Evolutionary conservation across 257 asterid species (phyloP).

Genomic region (Echium plantagineum): DNA sequence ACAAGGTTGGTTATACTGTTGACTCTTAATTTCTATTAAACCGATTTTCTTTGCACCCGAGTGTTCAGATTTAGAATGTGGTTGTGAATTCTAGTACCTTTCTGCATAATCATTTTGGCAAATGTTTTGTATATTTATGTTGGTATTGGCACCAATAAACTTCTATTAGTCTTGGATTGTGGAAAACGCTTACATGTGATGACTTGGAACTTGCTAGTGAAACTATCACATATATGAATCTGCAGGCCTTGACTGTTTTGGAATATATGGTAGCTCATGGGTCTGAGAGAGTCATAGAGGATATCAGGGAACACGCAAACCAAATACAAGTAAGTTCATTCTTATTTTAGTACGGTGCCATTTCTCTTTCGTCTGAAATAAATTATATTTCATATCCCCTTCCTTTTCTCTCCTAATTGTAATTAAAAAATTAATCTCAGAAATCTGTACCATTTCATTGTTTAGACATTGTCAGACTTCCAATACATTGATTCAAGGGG

Average conservation of each 20-base stretch:
- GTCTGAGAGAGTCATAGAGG: conserved; percentile 87
- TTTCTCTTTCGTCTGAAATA: too few relatives aligned
- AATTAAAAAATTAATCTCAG: too few relatives aligned
- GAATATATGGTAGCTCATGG: conserved; percentile 95
- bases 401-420: too few relatives aligned
- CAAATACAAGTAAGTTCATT: conserved; percentile 76
- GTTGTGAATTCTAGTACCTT: not conserved
- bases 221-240: conserved; percentile 1
- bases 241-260: conserved; percentile 81
- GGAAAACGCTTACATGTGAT: not conserved
- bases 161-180: not conserved
- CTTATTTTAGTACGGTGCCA: conserved; percentile 6
- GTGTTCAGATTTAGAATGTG: not conserved
- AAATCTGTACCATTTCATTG: conserved; percentile 4
- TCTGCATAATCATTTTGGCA: not conserved
- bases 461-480: conserved; percentile 78
- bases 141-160: not conserved
- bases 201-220: not conserved
- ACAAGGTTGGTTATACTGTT: conserved; percentile 50
- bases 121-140: too few relatives aligned
- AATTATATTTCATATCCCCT: too few relatives aligned
- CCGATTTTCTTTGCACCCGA: not conserved
- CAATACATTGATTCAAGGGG: conserved; percentile 93
- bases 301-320: conserved; percentile 85
- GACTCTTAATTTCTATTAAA: not conserved